Percentiles rank a stretch among this genome's conserved stretches.
Conservation (phyloP, 768 basidiomycete species). For the Agrocybe praecox region DNA sequence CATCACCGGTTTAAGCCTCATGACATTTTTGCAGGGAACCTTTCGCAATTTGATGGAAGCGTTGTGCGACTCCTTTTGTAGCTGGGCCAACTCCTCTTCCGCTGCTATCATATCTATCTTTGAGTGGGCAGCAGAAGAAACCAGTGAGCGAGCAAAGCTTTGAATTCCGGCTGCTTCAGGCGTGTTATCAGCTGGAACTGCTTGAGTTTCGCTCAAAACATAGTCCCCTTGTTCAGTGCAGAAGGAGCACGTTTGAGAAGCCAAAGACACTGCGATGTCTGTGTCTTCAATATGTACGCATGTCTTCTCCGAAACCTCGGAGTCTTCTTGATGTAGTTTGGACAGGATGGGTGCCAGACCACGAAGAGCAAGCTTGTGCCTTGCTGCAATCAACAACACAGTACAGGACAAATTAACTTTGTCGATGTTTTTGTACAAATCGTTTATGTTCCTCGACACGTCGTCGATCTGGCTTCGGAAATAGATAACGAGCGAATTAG, state of each 20-base stretch:
- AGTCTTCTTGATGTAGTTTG: constrained; percentile 51
- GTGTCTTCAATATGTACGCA: constrained; percentile 37
- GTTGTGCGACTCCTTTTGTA: background rate
- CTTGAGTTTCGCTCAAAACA: too few relatives aligned
- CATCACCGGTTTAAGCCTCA: constrained; percentile 41
- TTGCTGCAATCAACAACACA: constrained; percentile 43
- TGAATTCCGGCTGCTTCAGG: background rate
- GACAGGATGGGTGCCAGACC: constrained; percentile 33
- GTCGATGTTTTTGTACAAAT: constrained; percentile 45
- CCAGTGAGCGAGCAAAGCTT: background rate
- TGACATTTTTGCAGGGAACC: constrained; percentile 12
- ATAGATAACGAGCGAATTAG: constrained; percentile 46
- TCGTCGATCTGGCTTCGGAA: constrained; percentile 59
- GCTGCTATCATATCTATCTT: background rate
- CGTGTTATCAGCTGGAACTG: background rate
- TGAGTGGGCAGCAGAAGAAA: background rate
- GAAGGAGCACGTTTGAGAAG: background rate
- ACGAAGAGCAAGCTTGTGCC: constrained; percentile 39
- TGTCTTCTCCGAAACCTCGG: constrained; percentile 67
- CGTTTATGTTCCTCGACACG: constrained; percentile 47
- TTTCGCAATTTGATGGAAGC: background rate
- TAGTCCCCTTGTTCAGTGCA: too few relatives aligned
- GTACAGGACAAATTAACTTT: constrained; percentile 46
- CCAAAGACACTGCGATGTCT: background rate
- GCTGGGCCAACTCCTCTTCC: too few relatives aligned